Base-by-base conservation (phyloP, 257 asterid species). In the Gardenia jasminoides region DNA sequence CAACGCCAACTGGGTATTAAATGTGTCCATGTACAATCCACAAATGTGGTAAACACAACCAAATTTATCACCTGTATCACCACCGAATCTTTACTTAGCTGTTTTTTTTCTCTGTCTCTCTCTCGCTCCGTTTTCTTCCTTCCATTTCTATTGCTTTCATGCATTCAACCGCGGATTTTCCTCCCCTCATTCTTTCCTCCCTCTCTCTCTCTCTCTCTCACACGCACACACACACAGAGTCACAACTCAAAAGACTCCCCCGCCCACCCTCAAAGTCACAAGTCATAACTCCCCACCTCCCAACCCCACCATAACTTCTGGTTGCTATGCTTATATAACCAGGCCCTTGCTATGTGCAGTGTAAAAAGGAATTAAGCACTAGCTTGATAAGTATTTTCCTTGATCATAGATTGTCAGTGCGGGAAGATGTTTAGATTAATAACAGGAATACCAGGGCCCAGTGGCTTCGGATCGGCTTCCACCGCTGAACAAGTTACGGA, bases 401-500 rank as follows among this genome's bases (percentile, higher is more conserved):
- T 36, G 41, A 2, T 36, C 4, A 36, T 36, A 36, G 41, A 36
- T 36, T 36, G 41, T 44, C 15, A 19, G 6, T 4, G 20, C 15
- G 58, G 64, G 80, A 84, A 75, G 64, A 92, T 94, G 97, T 86
- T 89, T 7, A 85, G 92, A 80, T 74, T 81, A 78, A 70, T 92
- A 10, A 88, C 96, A 9, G 97, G 97, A 70, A 84, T 65, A 1
- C 78, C 88, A 28, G 98, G 97, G 46, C 88, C 88, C 20, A 91
- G 90, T 75, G 96, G 97, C 0, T 94, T 92, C 68, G 97, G 98
- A 59, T 94, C 94, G 24, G 83, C 88, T 78, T 90, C 98, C 7
- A 92, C 95, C 1, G 98, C 98, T 33, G 94, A 91, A 59, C 84
- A 89, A 31, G 97, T 91, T 28, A 87, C 96, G 3, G 80, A 85